phyloP scores from a whole-genome alignment of 305 asterid genomes.

The Stenogyne calaminthoides region DNA sequence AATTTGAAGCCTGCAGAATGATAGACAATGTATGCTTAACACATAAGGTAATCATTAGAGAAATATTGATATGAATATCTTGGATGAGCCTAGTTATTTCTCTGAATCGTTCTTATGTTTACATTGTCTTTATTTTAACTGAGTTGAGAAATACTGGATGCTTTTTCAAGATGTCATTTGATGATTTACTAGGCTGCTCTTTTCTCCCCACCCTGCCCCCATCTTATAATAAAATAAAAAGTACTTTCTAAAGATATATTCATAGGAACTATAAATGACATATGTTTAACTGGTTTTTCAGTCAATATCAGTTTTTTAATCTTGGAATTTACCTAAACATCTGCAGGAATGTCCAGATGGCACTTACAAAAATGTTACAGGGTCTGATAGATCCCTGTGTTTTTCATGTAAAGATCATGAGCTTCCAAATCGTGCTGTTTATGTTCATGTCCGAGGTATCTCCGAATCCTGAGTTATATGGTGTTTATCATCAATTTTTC shows the following conservation, averaged over 20 bases:
- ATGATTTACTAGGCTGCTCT: slow-evolving; percentile 11
- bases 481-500: neutral
- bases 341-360: slow-evolving; percentile 85
- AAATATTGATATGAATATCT: neutral
- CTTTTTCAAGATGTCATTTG: slow-evolving; percentile 13
- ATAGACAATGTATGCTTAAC: neutral
- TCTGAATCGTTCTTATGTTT: neutral
- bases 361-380: slow-evolving; percentile 79
- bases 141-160: neutral
- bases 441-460: slow-evolving; percentile 69
- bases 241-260: neutral
- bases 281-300: slow-evolving; percentile 13
- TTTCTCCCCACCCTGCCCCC: slow-evolving; percentile 8
- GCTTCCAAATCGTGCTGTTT: slow-evolving; percentile 75
- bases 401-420: slow-evolving; percentile 60
- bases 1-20: neutral
- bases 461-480: slow-evolving; percentile 4
- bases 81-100: neutral
- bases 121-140: neutral
- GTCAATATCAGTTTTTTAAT: slow-evolving; percentile 5
- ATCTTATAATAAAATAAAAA: neutral
- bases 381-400: slow-evolving; percentile 70
- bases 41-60: neutral
- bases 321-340: slow-evolving; percentile 25
- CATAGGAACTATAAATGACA: slow-evolving; percentile 13